Conservation (phyloP, 805 yeast species). For the Candida awuae region DNA sequence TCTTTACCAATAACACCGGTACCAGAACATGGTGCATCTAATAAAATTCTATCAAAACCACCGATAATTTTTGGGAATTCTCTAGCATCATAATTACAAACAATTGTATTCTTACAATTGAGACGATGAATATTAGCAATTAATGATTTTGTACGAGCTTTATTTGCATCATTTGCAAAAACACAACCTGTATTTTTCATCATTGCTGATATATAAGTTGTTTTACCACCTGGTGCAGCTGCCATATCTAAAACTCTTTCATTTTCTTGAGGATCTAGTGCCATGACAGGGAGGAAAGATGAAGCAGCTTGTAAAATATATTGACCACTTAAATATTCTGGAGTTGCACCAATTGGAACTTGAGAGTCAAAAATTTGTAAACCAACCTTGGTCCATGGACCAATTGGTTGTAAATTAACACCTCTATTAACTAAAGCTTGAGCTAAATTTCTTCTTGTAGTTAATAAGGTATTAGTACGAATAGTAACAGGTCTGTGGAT, state of each 20-base stretch:
- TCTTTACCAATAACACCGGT: constrained; percentile 99
- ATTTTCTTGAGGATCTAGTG: constrained; percentile 92
- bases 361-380: constrained; percentile 95
- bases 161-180: constrained; percentile 95
- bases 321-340: constrained; percentile 96
- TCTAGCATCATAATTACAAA: constrained; percentile 95
- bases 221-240: constrained; percentile 99
- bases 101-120: constrained; percentile 94
- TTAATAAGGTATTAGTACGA: constrained; percentile 92
- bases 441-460: constrained; percentile 93
- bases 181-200: constrained; percentile 98
- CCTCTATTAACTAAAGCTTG: constrained; percentile 94
- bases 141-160: constrained; percentile 90
- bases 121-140: constrained; percentile 96
- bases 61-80: constrained; percentile 98
- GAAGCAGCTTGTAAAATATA: constrained; percentile 98
- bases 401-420: constrained; percentile 94
- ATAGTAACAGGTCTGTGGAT: constrained; percentile 93
- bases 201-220: constrained; percentile 87
- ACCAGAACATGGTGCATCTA: constrained; percentile 99
- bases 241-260: constrained; percentile 98
- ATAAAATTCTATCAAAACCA: constrained; percentile 88
- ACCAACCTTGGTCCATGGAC: constrained; percentile 97
- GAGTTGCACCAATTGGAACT: constrained; percentile 99
- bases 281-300: constrained; percentile 95